Base-by-base conservation (phyloP, 2,329 filamentous ascomycete species). In the Fusarium odoratissimum region DNA sequence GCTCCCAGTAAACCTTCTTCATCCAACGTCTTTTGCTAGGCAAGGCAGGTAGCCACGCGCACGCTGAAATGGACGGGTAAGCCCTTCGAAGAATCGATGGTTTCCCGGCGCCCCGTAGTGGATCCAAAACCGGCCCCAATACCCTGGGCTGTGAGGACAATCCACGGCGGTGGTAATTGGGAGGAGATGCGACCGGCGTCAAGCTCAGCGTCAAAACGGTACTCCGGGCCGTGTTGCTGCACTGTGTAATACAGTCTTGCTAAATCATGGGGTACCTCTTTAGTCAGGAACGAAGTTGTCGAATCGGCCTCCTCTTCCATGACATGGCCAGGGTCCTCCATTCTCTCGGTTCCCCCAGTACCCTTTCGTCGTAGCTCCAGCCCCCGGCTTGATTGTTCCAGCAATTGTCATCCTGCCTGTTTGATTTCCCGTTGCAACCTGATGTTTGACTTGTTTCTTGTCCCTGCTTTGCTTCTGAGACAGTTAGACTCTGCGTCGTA, bases 271-370 rank as follows among this genome's bases (percentile, higher is more conserved):
- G 54, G 65, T 69, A 69, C 38, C 42, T 60, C 31, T 59, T 49
- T 49, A 49, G 45, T 55, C 42, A 30, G 49, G 75, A 72, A 76
- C 75, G 61, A 58, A 61, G 54, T 44, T 35, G 51, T 69, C 51
- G 45, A 67, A 51, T 71, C 58, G 45, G 49, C 48, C 61, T 57
- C 64, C 56, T 70, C 56, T 69, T 76, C 58, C 64, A 40, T 60
- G 54, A 62, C 65, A 55, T 73, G 55, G 61, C 74, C 52, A 63
- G 72, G 73, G 64, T 51, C 61, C 66, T 55, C 72, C 69, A 31
- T 71, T 67, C 73, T 70, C 67, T 77, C 68, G 72, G 75, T 76
- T 67, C 72, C 71, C 57, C 64, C 72, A 71, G 63, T 63, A 58
- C 58, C 60, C 65, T 30, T 54, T 33, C 28, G 40, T 41, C 33